Evolutionary conservation across 371 early-diverging fungal genomes (phyloP), one percentile per base, ranked within the genome.

Genomic region (Mortierella sp.): DNA sequence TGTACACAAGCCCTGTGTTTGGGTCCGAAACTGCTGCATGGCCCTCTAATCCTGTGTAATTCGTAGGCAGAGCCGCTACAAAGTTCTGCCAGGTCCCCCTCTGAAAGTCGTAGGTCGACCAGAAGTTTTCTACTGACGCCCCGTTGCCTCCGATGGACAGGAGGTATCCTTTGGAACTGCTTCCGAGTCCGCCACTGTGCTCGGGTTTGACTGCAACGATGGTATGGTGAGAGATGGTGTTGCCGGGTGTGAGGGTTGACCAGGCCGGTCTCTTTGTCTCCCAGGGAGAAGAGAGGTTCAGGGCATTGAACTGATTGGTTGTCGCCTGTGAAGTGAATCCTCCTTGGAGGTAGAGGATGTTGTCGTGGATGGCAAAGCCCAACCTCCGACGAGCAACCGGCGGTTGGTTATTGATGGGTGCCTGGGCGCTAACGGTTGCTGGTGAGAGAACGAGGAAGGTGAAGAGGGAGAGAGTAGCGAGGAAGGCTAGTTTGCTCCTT

Each of bases 211-310:
- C 65, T 22, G 63, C 50, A 16, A 71, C 75, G 26, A 83, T 26
- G 16, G 44, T 50, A 29, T 78, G 78, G 31, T 77, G 83, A 5
- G 83, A 68, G 22, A 37, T 29, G 16, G 34, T 3, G 4, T 70
- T 44, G 9, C 83, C 83, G 24, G 58, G 58, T 7, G 65, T 58
- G 7, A 78, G 73, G 8, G 31, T 24, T 6, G 31, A 31, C 78
- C 78, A 75, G 10, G 63, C 58, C 34, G 79, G 73, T 14, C 64
- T 11, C 0, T 64, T 13, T 6, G 70, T 45, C 4, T 63, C 1
- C 83, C 83, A 83, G 45, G 72, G 48, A 8, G 68, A n/a, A 1
- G 76, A 68, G 7, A 83, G 58, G 68, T 83, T 76, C 14, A 83
- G 61, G 5, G 64, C 44, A 9, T 37, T 34, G 31, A 75, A 63